Evolutionary conservation across 2,329 filamentous ascomycete genomes (phyloP).

Genomic region (Grosmannia penicillata): DNA sequence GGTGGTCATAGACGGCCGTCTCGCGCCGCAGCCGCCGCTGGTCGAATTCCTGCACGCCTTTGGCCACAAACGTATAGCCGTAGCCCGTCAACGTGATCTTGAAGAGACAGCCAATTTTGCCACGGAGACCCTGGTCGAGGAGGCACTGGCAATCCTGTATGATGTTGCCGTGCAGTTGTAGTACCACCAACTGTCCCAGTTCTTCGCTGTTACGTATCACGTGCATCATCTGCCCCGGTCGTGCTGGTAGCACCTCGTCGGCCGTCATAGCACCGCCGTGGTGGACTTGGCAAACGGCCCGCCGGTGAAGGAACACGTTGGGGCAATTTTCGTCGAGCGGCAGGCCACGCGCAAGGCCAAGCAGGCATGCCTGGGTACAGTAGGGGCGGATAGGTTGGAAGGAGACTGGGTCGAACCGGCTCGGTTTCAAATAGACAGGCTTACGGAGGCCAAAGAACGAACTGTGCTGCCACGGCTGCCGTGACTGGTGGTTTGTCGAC

Average conservation of each 20-base stretch:
- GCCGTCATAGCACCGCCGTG: not conserved
- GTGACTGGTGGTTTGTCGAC: not conserved
- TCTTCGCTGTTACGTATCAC: not conserved
- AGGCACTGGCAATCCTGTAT: constrained; percentile 1
- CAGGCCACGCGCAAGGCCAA: not conserved
- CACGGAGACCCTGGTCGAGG: not conserved
- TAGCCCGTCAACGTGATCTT: constrained; percentile 5
- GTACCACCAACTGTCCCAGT: not conserved
- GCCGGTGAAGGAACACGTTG: not conserved
- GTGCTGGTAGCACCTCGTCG: too few species aligned
- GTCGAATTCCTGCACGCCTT: constrained; percentile 2
- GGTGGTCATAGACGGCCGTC: not conserved
- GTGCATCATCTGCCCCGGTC: too few species aligned
- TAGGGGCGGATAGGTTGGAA: not conserved
- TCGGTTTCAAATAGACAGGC: too few species aligned
- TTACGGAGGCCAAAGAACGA: too few species aligned
- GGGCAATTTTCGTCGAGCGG: not conserved
- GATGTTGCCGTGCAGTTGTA: not conserved
- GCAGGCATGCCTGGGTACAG: not conserved
- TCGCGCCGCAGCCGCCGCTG: constrained; percentile 1
- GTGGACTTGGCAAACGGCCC: not conserved
- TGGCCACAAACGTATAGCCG: constrained; percentile 9
- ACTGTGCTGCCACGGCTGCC: too few species aligned
- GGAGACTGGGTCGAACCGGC: not conserved
- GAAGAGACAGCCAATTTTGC: constrained; percentile 5